These are phyloP conservation scores for Typha latifolia DNA, from an alignment of 176 grass and related monocot genomes.

Conservation along the genomic window DNA sequence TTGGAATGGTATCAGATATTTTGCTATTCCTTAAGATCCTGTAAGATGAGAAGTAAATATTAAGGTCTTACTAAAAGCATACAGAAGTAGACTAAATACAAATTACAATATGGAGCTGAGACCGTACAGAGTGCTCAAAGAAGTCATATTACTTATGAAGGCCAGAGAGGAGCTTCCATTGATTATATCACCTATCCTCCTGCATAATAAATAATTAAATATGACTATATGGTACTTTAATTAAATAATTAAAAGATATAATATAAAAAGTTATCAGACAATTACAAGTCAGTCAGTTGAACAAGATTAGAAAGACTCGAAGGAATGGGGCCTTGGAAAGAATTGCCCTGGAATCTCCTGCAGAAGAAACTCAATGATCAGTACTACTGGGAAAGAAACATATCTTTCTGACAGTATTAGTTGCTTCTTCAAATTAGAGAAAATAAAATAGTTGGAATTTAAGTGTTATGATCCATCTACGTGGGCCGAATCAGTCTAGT, in stretches of 20 bases:
- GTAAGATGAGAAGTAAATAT: conserved; percentile 14
- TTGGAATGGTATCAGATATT: conserved; percentile 59
- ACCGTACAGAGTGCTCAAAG: conserved; percentile 44
- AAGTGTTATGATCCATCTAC: too few relatives aligned
- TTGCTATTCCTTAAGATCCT: conserved; percentile 79
- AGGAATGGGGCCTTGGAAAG: conserved; percentile 33
- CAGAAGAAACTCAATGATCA: neutral
- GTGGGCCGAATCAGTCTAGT: too few relatives aligned
- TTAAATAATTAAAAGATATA: neutral
- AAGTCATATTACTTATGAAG: conserved; percentile 64
- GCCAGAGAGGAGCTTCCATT: conserved; percentile 51
- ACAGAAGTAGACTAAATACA: neutral
- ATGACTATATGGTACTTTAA: too few relatives aligned
- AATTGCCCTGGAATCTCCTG: conserved; percentile 35
- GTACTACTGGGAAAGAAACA: neutral
- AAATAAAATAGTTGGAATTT: neutral
- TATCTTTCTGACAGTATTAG: neutral
- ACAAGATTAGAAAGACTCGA: conserved; percentile 19
- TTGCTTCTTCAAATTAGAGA: conserved; percentile 8
- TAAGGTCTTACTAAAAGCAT: neutral
- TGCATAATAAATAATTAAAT: conserved; percentile 26
- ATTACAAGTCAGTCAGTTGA: conserved; percentile 23
- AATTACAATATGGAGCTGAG: neutral
- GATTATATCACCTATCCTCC: conserved; percentile 58
- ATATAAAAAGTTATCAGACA: conserved; percentile 2